These are phyloP conservation scores for Pyrenula massariospora DNA, from an alignment of 495 filamentous ascomycete genomes.

Conservation along the genomic window DNA sequence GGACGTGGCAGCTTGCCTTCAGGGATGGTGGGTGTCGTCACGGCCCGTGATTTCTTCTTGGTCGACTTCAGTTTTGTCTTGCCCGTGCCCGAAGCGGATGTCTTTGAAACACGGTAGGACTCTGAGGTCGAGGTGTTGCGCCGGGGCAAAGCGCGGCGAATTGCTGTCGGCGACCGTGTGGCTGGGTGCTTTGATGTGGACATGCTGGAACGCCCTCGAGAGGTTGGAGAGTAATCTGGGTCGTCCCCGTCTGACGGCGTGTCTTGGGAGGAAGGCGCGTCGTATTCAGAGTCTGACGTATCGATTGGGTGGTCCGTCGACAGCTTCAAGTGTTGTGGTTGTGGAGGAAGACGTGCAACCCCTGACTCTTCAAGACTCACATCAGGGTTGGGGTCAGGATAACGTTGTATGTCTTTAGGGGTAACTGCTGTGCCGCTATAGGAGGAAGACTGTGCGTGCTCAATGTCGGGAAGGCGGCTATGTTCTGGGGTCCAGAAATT, in stretches of 20 bases:
- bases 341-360: neutral
- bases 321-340: neutral
- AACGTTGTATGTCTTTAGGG: neutral
- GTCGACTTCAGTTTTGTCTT: neutral
- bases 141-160: neutral
- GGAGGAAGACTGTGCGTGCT: neutral
- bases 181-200: neutral
- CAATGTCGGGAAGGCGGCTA: neutral
- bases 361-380: neutral
- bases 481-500: neutral
- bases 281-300: neutral
- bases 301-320: neutral
- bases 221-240: neutral
- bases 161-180: neutral
- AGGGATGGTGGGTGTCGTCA: neutral
- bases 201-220: neutral
- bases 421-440: neutral
- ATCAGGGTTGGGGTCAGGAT: neutral
- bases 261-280: neutral
- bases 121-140: neutral
- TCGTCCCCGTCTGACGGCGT: neutral
- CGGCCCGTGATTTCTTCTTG: neutral
- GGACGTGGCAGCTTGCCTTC: conserved; percentile 28
- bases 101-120: neutral
- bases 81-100: neutral